Evolutionary conservation across 768 basidiomycete species (phyloP), one percentile per base, ranked within the genome.

Genomic region (Leccinum aurantiacum): DNA sequence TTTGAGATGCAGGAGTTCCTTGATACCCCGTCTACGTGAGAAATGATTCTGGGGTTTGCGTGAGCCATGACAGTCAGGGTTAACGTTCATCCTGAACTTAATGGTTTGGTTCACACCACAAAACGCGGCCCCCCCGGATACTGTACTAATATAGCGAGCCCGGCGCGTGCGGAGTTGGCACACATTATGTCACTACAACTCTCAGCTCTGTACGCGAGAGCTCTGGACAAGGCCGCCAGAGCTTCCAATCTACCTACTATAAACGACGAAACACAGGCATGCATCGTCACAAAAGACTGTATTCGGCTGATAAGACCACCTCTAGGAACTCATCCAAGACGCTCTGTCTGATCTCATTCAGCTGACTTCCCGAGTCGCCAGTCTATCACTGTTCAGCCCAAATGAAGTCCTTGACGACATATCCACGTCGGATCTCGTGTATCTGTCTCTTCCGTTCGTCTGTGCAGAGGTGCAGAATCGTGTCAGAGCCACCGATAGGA

Each of bases 381-480:
- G 79, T 41, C 77, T 95, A 48, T 82, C 84, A 0, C 74, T 95
- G 37, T 93, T 95, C 76, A 94, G 92, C 59, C 78, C 87, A 4
- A 95, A 95, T 67, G 93, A 96, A 68, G 79, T 79, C 0, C 76
- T 94, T 17, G 89, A 93, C 49, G 93, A 96, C 71, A 85, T 96
- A 57, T 79, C 89, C 3, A 92, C 93, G 2, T 75, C 79, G 35
- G 85, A 94, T 75, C 75, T 95, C 37, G 75, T 88, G 2, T 95
- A 91, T 73, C 78, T 96, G 11, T 78, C 86, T 44, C 84, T 91
- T 4, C 87, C 90, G 0, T 94, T 82, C 67, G 80, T 86, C 22
- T 69, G 78, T 37, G 84, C 88, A 19, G 88, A 93, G 63, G 79
- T 89, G 27, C 80, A 86, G 66, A 81, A 84, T 49, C 84, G 87